Evolutionary conservation across 805 yeast genomes (phyloP).

Genomic region (Candida corydali): DNA sequence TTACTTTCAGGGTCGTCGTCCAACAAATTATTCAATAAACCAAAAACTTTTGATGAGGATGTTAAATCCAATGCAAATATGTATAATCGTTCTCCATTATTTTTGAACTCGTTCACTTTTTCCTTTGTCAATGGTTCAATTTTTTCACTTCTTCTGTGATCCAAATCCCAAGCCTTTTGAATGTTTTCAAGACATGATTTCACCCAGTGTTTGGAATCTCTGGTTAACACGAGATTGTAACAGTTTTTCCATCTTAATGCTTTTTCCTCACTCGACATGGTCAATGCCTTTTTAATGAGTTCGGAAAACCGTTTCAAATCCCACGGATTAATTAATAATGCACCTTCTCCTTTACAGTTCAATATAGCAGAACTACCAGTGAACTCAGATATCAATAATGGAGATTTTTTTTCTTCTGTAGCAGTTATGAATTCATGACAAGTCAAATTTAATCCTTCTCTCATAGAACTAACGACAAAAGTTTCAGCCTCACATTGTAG

Average conservation of each 20-base stretch:
- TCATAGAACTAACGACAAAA: conserved; percentile 83
- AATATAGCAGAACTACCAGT: conserved; percentile 89
- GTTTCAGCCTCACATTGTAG: conserved; percentile 79
- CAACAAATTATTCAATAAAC: conserved; percentile 59
- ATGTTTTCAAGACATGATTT: conserved; percentile 51
- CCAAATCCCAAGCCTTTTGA: conserved; percentile 34
- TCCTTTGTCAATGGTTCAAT: conserved; percentile 28
- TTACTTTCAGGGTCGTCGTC: conserved; percentile 53
- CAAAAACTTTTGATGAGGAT: conserved; percentile 23
- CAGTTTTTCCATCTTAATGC: conserved; percentile 57
- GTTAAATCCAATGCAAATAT: conserved; percentile 36
- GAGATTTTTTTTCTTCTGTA: conserved; percentile 66
- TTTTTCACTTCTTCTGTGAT: conserved; percentile 23
- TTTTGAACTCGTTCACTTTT: conserved; percentile 19
- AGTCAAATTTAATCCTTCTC: conserved; percentile 96
- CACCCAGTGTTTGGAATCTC: conserved; percentile 79
- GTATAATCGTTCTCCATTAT: conserved; percentile 42
- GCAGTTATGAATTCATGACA: conserved; percentile 91
- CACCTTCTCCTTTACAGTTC: conserved; percentile 49
- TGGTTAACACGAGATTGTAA: conserved; percentile 52
- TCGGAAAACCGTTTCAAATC: conserved; percentile 63
- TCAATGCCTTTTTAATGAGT: conserved; percentile 60
- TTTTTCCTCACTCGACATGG: conserved; percentile 60
- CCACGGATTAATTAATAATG: conserved; percentile 88
- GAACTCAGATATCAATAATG: conserved; percentile 84